Evolutionary conservation across 441 rosid genomes (phyloP), one percentile per base, ranked within the genome.

Genomic region (Syzygium syzygioides): DNA sequence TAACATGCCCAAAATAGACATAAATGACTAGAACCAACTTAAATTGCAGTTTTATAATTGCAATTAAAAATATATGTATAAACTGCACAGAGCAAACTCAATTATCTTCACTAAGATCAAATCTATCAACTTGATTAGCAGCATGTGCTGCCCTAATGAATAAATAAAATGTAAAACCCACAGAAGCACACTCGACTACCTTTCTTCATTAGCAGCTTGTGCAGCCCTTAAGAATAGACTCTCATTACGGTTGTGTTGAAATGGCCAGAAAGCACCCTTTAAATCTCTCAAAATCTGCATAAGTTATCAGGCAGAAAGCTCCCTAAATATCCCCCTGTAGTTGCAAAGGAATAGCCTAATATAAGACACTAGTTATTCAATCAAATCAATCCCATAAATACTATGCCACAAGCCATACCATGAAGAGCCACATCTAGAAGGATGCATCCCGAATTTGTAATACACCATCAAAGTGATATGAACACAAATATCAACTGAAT

Each of bases 261-360:
- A 95, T 87, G 97, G 97, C 97, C 96, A 95, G 90, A 95, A 94
- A 88, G 93, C 93, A 88, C 79, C 93, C 92, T 94, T 95, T 92
- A 94, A 92, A 90, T 89, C 92, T 90, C 92, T 91, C 90, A 94
- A 91, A 76, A 92, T 89, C 97, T 95, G 92, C 90, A 91, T 30
- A 87, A 15, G 57, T 48, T 41, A 76, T 76, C 52, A 76, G 83
- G 50, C 37, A 56, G 45, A 55, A 85, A 85, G 52, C 83, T 76
- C 52, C n/a, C 41, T 76, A 76, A 76, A 76, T 45, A 76, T 23
- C 83, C 83, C 83, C 52, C 50, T 71, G 83, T 76, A 23, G 26
- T 76, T 76, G 87, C 45, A 55, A 34, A 55, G 64, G 87, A 55
- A 55, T 17, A 55, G 20, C 66, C 66, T n/a, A 85, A 34, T 56